phyloP scores from a whole-genome alignment of 805 yeast genomes.

The Scheffersomyces coipomensis region DNA sequence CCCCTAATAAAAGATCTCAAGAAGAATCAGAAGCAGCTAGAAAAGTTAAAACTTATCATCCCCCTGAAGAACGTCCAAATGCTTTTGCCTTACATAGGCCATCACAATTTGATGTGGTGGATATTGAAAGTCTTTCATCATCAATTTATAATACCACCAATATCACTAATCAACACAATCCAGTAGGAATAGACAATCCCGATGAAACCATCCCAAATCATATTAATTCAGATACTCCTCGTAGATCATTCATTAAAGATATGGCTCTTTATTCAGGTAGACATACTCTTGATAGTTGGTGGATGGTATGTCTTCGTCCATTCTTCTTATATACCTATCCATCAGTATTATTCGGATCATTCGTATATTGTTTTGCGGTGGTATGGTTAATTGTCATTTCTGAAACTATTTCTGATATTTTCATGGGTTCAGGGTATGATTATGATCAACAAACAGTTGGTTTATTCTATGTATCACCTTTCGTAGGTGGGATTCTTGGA shows the following conservation, averaged over 20 bases:
- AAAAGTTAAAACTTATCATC: conserved; percentile 22
- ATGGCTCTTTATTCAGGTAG: conserved; percentile 48
- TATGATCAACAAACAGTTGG: conserved; percentile 49
- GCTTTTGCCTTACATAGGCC: conserved; percentile 24
- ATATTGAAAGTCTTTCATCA: conserved; percentile 12
- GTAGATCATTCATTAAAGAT: conserved; percentile 5
- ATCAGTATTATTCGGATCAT: conserved; percentile 47
- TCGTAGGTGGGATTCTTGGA: conserved; percentile 57
- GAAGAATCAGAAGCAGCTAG: conserved; percentile 49
- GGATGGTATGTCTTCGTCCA: conserved; percentile 57
- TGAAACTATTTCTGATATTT: conserved; percentile 53
- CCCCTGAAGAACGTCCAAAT: conserved; percentile 26
- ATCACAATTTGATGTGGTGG: conserved; percentile 11
- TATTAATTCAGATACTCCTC: background rate
- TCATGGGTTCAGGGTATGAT: conserved; percentile 42
- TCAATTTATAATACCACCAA: conserved; percentile 8
- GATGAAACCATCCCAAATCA: background rate
- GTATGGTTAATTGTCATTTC: conserved; percentile 65
- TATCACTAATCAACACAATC: background rate
- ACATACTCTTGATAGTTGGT: conserved; percentile 49
- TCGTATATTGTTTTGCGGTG: conserved; percentile 55
- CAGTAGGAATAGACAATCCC: background rate
- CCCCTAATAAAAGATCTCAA: conserved; percentile 44
- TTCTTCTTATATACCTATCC: conserved; percentile 52
- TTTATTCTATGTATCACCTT: conserved; percentile 53